These are phyloP conservation scores for Haplosporangium gracile DNA, from an alignment of 192 early-diverging fungal species.

Conservation along the genomic window DNA sequence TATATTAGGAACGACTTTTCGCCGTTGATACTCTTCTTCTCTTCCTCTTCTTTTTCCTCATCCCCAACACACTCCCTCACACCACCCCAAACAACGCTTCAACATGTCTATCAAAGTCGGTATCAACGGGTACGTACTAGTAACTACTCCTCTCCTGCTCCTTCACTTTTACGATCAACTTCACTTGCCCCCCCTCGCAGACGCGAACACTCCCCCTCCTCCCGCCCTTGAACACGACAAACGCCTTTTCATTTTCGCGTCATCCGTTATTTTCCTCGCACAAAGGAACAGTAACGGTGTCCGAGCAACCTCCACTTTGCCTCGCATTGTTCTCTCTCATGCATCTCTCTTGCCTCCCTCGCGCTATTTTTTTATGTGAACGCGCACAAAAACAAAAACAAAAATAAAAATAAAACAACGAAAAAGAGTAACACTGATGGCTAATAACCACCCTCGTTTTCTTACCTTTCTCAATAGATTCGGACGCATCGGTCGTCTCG, in stretches of 20 bases:
- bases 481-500: conserved; percentile 99
- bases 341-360: neutral
- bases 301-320: neutral
- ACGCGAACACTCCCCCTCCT: neutral
- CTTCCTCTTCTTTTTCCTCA: conserved; percentile 28
- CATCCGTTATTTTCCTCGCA: neutral
- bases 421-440: neutral
- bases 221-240: neutral
- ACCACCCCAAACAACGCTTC: conserved; percentile 12
- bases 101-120: conserved; percentile 54
- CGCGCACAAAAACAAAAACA: neutral
- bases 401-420: too few relatives aligned
- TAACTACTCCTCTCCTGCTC: neutral
- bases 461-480: conserved; percentile 64
- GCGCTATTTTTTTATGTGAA: neutral
- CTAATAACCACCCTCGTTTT: neutral
- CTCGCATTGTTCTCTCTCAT: neutral
- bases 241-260: neutral
- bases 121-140: conserved; percentile 56
- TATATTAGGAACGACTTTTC: neutral
- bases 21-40: neutral
- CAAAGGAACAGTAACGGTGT: neutral
- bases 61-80: conserved; percentile 18
- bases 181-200: neutral
- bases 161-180: neutral